phyloP scores from a whole-genome alignment of 2,329 filamentous ascomycete genomes.

The Nemania sp. region DNA sequence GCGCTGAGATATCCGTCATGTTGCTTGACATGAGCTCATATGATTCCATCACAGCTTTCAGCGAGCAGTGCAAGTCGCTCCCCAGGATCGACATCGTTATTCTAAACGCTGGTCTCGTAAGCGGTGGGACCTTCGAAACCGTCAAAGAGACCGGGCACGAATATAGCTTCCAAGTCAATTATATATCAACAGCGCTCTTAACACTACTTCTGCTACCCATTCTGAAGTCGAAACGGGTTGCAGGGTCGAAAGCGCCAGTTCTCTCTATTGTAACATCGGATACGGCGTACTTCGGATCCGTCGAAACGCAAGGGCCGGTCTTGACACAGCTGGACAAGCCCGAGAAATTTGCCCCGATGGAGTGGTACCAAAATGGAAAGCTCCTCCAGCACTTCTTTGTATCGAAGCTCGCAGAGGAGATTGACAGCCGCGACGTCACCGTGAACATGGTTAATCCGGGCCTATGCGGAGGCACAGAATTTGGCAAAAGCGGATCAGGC shows the following conservation, averaged over 20 bases:
- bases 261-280: slow-evolving; percentile 50
- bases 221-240: slow-evolving; percentile 37
- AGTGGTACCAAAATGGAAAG: slow-evolving; percentile 44
- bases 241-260: slow-evolving; percentile 33
- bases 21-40: slow-evolving; percentile 58
- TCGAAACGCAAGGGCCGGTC: slow-evolving; percentile 37
- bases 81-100: slow-evolving; percentile 58
- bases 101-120: slow-evolving; percentile 57
- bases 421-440: slow-evolving; percentile 39
- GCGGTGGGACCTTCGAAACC: slow-evolving; percentile 35
- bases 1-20: slow-evolving; percentile 58
- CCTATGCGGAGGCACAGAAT: slow-evolving; percentile 34
- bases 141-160: slow-evolving; percentile 54
- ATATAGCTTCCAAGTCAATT: slow-evolving; percentile 56
- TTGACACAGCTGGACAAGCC: slow-evolving; percentile 34
- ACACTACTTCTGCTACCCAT: slow-evolving; percentile 51
- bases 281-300: slow-evolving; percentile 36
- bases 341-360: slow-evolving; percentile 26
- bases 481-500: neutral
- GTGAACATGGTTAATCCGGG: slow-evolving; percentile 44
- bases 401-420: slow-evolving; percentile 39
- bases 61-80: slow-evolving; percentile 49
- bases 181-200: slow-evolving; percentile 53
- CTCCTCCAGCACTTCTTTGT: slow-evolving; percentile 42
- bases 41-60: slow-evolving; percentile 57